Base-by-base conservation (phyloP, 768 basidiomycete genomes). In the Termitomyces heimii region DNA sequence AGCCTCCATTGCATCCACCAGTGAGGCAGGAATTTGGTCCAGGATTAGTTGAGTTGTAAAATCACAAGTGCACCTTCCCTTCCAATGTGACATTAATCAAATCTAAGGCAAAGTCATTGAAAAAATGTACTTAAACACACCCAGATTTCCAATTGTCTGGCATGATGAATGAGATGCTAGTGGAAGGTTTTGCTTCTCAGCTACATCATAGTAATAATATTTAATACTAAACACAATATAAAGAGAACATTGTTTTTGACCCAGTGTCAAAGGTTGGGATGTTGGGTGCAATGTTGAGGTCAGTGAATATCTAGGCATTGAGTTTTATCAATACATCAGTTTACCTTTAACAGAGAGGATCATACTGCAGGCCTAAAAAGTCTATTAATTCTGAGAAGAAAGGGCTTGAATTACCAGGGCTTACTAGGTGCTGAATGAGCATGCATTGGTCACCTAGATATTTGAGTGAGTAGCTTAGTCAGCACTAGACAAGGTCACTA, bases 71-170 rank as follows among this genome's bases (percentile, higher is more conserved):
- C 82, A 79, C 34, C 85, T 78, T 47, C 71, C 85, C 88, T 86
- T 77, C 22, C 26, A 45, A 18, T 54, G 24, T 1, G 46, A 18
- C 8, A 9, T 14, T 18, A 26, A 4, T 51, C 9, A 48, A 31
- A 20, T 35, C 4, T 1, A 28, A 0, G 9, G 8, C 12, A 5
- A 35, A 18, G 3, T 18, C 4, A 0, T 50, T 61, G 34, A 24
- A 8, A 4, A 26, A 18, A 1, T 55, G 6, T 58, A 77, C 79
- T 82, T 81, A 83, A 55, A 83, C 85, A 52, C 86, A 77, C n/a
- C 84, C 86, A 1, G 85, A 70, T 52, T 73, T 79, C 85, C 86
- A 88, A 65, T 81, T 75, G 60, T 83, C 76, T 10, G 84, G 85
- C 26, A 88, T 83, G 8, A 34, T 50, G 37, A 50, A 50, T 22